Conservation (phyloP, 1,139 yeast species). For the Kurtzmaniella quercitrusa region DNA sequence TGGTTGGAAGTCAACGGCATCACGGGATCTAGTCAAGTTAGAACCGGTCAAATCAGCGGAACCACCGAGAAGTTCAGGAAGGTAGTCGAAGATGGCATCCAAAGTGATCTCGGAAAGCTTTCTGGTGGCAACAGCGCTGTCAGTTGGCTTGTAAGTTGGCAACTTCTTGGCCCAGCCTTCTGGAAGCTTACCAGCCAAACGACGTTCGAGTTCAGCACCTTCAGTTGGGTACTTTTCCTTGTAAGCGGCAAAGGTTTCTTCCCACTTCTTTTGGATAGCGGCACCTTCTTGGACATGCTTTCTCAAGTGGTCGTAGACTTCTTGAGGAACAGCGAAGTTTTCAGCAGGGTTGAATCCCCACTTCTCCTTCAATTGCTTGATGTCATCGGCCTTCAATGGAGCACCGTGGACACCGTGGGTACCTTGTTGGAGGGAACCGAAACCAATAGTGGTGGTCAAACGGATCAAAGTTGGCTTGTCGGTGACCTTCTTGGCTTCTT, state of each 20-base stretch:
- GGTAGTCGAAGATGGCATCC: slow-evolving; percentile 52
- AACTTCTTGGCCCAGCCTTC: slow-evolving; percentile 72
- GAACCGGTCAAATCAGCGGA: slow-evolving; percentile 99
- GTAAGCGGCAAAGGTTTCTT: slow-evolving; percentile 58
- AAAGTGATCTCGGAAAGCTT: slow-evolving; percentile 87
- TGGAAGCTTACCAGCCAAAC: slow-evolving; percentile 81
- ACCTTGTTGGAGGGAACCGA: slow-evolving; percentile 83
- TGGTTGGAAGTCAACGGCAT: slow-evolving; percentile 91
- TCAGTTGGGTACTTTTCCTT: slow-evolving; percentile 67
- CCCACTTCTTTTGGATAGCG: slow-evolving; percentile 72
- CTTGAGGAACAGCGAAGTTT: slow-evolving; percentile 75
- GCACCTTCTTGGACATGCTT: slow-evolving; percentile 55
- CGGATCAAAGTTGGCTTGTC: slow-evolving; percentile 91
- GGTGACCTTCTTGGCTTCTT: slow-evolving; percentile 56
- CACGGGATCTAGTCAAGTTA: slow-evolving; percentile 87
- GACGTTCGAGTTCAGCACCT: slow-evolving; percentile 79
- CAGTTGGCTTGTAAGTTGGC: slow-evolving; percentile 76
- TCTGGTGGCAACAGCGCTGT: slow-evolving; percentile 89
- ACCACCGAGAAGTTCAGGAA: slow-evolving; percentile 96
- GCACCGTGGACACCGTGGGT: slow-evolving; percentile 96
- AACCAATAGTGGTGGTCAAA: slow-evolving; percentile 90
- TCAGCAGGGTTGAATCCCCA: slow-evolving; percentile 89
- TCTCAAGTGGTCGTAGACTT: slow-evolving; percentile 70
- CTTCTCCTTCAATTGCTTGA: slow-evolving; percentile 77
- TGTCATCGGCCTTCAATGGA: slow-evolving; percentile 92